phyloP scores from a whole-genome alignment of 2,329 filamentous ascomycete genomes.

The Colletotrichum australisinense region DNA sequence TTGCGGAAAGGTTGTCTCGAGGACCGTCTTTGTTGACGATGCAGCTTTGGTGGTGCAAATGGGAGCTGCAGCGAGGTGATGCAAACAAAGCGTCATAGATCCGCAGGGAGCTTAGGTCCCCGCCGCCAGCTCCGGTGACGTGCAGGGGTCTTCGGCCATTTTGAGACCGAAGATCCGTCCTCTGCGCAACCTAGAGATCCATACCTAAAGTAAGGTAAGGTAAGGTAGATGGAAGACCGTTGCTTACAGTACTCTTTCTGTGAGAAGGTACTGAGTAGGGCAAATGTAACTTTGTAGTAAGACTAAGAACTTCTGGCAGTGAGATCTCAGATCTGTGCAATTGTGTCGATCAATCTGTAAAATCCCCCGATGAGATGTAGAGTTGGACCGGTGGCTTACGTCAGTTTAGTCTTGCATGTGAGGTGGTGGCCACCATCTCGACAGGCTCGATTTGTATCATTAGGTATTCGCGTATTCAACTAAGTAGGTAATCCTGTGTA shows the following conservation, averaged over 20 bases:
- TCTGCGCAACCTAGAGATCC: neutral
- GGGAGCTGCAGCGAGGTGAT: neutral
- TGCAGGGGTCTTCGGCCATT: constrained; percentile 23
- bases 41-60: neutral
- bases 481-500: no score
- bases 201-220: no score
- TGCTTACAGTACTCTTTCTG: neutral
- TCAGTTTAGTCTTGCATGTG: constrained; percentile 4
- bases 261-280: no score
- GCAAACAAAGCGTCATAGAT: constrained; percentile 33
- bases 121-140: neutral
- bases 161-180: constrained; percentile 10
- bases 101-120: constrained; percentile 12
- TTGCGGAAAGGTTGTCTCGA: no score
- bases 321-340: neutral
- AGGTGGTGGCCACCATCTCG: neutral
- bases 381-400: neutral
- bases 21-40: neutral
- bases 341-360: neutral
- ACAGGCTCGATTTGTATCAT: neutral
- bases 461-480: no score
- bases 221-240: neutral
- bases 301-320: neutral
- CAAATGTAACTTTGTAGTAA: neutral
- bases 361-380: neutral